A percentile compares a stretch with the other conserved stretches of the same genome.
Conservation (phyloP, 345 rosid genomes). For the Sisymbrium irio region DNA sequence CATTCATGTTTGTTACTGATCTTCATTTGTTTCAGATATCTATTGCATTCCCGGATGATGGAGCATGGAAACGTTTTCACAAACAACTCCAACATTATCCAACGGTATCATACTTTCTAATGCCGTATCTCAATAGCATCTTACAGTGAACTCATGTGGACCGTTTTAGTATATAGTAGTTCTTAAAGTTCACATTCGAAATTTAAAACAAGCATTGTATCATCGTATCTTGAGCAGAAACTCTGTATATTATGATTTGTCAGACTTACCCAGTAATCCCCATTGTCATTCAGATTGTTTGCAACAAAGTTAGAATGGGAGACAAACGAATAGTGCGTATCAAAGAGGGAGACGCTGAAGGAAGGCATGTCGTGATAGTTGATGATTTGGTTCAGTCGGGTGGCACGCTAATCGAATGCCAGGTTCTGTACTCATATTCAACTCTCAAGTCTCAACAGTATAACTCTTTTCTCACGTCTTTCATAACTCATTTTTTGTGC, state of each 20-base stretch:
- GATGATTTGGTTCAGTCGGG: slow-evolving; percentile 99
- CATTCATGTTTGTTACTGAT: background rate
- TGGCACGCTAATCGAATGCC: slow-evolving; percentile 92
- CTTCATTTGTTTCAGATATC: slow-evolving; percentile 60
- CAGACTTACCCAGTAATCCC: background rate
- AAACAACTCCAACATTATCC: slow-evolving; percentile 98
- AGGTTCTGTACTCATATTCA: slow-evolving; percentile 48
- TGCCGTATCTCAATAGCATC: background rate
- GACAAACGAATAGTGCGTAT: slow-evolving; percentile 80
- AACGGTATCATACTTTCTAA: slow-evolving; percentile 43
- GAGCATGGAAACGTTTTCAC: slow-evolving; percentile 97
- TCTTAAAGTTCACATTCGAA: background rate
- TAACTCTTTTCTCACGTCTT: background rate
- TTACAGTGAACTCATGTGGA: background rate
- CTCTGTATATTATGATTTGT: background rate
- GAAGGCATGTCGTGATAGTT: slow-evolving; percentile 88
- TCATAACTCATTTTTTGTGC: background rate
- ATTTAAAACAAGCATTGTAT: background rate
- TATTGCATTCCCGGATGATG: slow-evolving; percentile 98
- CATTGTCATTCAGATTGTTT: slow-evolving; percentile 60
- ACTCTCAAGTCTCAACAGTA: slow-evolving; percentile 11
- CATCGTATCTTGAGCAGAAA: background rate
- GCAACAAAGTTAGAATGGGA: slow-evolving; percentile 93
- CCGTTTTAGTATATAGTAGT: background rate
- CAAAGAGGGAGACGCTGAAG: slow-evolving; percentile 86